These are phyloP conservation scores for Globisporangium paroecandrum DNA, from an alignment of 352 stramenopile species.

Conservation along the genomic window DNA sequence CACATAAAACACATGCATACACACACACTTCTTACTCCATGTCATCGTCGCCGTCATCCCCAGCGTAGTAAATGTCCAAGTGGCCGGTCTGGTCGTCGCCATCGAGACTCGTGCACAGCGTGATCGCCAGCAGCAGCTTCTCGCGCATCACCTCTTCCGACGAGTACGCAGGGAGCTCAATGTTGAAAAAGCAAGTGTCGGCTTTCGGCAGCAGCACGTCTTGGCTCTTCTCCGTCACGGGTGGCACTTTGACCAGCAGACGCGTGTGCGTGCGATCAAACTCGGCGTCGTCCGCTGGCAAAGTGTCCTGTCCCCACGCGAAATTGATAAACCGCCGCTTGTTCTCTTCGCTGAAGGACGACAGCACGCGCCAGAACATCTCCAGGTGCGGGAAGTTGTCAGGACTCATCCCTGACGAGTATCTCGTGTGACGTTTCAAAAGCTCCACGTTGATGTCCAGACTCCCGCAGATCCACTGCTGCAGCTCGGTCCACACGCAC, in stretches of 20 bases:
- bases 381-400: conserved; percentile 70
- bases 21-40: conserved; percentile 34
- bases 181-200: conserved; percentile 86
- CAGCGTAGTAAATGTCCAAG: conserved; percentile 71
- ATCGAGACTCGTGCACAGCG: conserved; percentile 79
- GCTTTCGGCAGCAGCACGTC: conserved; percentile 68
- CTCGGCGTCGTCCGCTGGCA: conserved; percentile 73
- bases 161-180: conserved; percentile 78
- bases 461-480: conserved; percentile 76
- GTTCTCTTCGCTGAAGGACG: conserved; percentile 62
- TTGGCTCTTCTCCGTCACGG: conserved; percentile 31
- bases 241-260: conserved; percentile 65
- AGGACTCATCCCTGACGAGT: conserved; percentile 71
- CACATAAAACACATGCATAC: background rate
- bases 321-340: conserved; percentile 85
- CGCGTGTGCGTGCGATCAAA: conserved; percentile 77
- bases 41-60: conserved; percentile 50
- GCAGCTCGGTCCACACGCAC: conserved; percentile 76
- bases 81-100: conserved; percentile 67
- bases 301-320: conserved; percentile 77
- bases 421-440: conserved; percentile 77
- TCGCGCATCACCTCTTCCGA: conserved; percentile 63
- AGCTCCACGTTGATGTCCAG: conserved; percentile 72
- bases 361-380: conserved; percentile 73
- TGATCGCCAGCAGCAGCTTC: conserved; percentile 71